Conservation (phyloP, 2,329 filamentous ascomycete genomes). For the Colletotrichum eremochloae region DNA sequence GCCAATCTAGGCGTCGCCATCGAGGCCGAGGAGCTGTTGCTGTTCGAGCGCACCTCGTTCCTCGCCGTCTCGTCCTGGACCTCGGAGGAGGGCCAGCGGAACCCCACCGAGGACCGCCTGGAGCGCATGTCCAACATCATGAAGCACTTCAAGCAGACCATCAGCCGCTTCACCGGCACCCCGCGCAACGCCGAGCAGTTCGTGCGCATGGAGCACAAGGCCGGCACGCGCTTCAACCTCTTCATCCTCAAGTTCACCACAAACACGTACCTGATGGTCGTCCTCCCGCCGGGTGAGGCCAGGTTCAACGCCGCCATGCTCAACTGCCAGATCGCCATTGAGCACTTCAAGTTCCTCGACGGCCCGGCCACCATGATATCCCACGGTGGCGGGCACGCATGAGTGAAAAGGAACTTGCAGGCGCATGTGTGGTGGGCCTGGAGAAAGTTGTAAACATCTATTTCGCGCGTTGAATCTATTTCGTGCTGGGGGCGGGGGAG, state of each 20-base stretch:
- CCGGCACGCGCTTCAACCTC: conserved; percentile 83
- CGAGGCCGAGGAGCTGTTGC: conserved; percentile 90
- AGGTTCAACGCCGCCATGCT: conserved; percentile 91
- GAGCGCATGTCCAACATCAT: conserved; percentile 97
- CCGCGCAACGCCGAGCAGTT: conserved; percentile 88
- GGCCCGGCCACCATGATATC: conserved; percentile 53
- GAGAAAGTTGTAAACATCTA: conserved; percentile 6
- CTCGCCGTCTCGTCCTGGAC: conserved; percentile 95
- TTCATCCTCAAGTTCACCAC: conserved; percentile 97
- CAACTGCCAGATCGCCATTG: conserved; percentile 88
- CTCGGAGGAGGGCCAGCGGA: conserved; percentile 78
- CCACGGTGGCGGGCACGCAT: conserved; percentile 26
- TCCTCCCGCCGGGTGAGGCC: conserved; percentile 91
- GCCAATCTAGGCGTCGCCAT: conserved; percentile 86
- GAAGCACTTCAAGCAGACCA: conserved; percentile 95
- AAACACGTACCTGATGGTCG: conserved; percentile 95
- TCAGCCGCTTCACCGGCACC: conserved; percentile 81
- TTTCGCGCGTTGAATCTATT: background rate
- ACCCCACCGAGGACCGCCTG: conserved; percentile 92
- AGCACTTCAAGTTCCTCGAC: conserved; percentile 81
- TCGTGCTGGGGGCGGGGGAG: background rate
- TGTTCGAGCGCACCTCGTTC: conserved; percentile 97
- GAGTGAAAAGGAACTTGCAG: background rate
- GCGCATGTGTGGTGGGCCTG: background rate
- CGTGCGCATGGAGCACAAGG: conserved; percentile 84